Evolutionary conservation across 1,284 basidiomycete species (phyloP).

Genomic region (Tausonia pullulans): DNA sequence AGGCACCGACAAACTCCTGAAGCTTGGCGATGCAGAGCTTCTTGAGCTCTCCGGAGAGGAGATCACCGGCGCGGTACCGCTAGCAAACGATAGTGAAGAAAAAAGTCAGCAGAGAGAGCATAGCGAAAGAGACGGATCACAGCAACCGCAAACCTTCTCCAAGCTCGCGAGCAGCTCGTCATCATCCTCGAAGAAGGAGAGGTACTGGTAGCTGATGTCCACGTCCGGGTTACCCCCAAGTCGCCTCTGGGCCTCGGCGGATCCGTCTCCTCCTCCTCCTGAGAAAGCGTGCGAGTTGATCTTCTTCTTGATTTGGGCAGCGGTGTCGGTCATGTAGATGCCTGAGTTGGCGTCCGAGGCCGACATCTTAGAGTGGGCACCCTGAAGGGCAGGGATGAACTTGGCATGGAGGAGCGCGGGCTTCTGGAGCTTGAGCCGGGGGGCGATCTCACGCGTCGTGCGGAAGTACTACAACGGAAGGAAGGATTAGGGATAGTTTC

Average conservation of each 20-base stretch:
- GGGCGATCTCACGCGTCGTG: conserved; percentile 87
- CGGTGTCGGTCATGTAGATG: conserved; percentile 92
- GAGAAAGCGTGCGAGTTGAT: conserved; percentile 88
- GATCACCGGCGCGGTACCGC: conserved; percentile 80
- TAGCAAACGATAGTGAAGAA: conserved; percentile 28
- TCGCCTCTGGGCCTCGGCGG: conserved; percentile 81
- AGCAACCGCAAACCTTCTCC: conserved; percentile 48
- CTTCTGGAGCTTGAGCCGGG: conserved; percentile 90
- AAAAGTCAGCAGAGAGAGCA: conserved; percentile 3
- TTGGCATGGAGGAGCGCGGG: conserved; percentile 86
- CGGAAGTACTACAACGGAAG: conserved; percentile 65
- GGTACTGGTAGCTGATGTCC: conserved; percentile 91
- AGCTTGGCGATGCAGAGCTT: conserved; percentile 73
- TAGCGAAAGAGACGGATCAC: neutral
- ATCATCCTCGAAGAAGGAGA: conserved; percentile 94
- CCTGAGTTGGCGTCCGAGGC: conserved; percentile 81
- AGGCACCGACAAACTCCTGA: conserved; percentile 72
- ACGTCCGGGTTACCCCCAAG: conserved; percentile 89
- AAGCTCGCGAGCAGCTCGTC: conserved; percentile 72
- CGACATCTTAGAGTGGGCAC: conserved; percentile 98
- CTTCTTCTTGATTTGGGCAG: conserved; percentile 94
- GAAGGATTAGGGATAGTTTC: neutral
- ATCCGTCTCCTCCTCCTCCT: conserved; percentile 56
- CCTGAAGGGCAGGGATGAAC: conserved; percentile 97
- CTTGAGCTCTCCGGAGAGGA: conserved; percentile 90